phyloP scores from a whole-genome alignment of 2,329 filamentous ascomycete species.

The Paecilomyces fulvus region DNA sequence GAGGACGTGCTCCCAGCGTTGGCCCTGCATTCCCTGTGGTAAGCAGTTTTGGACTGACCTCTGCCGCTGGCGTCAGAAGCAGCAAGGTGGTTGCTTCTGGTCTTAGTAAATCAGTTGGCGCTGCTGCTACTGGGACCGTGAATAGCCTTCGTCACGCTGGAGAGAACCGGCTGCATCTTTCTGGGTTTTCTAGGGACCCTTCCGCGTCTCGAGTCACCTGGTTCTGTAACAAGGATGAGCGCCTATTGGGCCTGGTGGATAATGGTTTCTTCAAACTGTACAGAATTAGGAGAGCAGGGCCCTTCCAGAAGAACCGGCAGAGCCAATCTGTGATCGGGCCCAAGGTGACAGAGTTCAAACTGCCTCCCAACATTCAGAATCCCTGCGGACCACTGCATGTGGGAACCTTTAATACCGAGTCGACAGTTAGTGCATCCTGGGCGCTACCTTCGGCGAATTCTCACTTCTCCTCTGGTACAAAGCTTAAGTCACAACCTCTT shows the following conservation, averaged over 20 bases:
- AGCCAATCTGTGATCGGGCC: constrained; percentile 46
- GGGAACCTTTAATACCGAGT: constrained; percentile 45
- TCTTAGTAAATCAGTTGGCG: constrained; percentile 42
- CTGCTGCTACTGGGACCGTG: constrained; percentile 41
- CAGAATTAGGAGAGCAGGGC: constrained; percentile 32
- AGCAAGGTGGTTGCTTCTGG: constrained; percentile 42
- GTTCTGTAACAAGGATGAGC: constrained; percentile 34
- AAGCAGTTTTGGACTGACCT: constrained; percentile 36
- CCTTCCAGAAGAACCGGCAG: constrained; percentile 46
- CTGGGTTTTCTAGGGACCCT: constrained; percentile 29
- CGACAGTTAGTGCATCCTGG: constrained; percentile 31
- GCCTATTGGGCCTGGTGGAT: constrained; percentile 38
- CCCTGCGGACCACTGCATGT: constrained; percentile 49
- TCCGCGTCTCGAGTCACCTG: constrained; percentile 38
- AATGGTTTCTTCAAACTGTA: constrained; percentile 38
- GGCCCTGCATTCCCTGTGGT: constrained; percentile 36
- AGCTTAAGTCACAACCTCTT: constrained; percentile 46
- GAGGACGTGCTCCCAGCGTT: constrained; percentile 42
- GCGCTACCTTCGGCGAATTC: constrained; percentile 28
- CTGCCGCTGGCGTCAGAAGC: constrained; percentile 38
- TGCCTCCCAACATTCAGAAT: constrained; percentile 56
- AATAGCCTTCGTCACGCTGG: constrained; percentile 40
- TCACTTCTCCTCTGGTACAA: constrained; percentile 35
- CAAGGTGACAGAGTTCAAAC: constrained; percentile 58
- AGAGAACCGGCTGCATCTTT: constrained; percentile 41